Percentiles rank a stretch among this genome's conserved stretches.
Evolutionary conservation across 2,329 filamentous ascomycete species (phyloP).

Genomic region (Elsinoe batatas): DNA sequence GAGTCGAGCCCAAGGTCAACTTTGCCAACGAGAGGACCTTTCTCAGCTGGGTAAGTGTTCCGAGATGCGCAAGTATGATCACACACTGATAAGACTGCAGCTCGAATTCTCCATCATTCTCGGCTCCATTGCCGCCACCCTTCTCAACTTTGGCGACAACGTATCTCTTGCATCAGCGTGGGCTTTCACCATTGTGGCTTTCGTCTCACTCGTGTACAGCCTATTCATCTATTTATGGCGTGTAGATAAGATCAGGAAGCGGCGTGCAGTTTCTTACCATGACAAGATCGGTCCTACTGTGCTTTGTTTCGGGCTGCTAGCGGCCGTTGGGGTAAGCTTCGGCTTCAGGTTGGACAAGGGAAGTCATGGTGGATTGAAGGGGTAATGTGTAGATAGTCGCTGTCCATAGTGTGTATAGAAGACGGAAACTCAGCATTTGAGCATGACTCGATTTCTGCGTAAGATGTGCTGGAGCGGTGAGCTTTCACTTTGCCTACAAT

Average conservation of each 20-base stretch:
- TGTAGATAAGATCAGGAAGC: constrained; percentile 70
- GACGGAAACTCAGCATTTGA: too few relatives aligned
- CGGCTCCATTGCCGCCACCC: constrained; percentile 71
- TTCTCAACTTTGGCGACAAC: constrained; percentile 67
- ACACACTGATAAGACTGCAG: constrained; percentile 31
- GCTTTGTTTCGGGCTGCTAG: constrained; percentile 63
- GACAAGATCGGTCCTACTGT: constrained; percentile 76
- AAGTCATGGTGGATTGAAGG: constrained; percentile 41
- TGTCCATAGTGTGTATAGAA: neutral
- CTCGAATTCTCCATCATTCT: constrained; percentile 96
- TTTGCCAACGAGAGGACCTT: constrained; percentile 96
- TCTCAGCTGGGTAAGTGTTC: constrained; percentile 66
- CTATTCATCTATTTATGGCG: constrained; percentile 81
- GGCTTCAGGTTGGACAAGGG: constrained; percentile 55
- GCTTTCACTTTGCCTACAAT: neutral
- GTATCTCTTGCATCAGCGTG: constrained; percentile 52
- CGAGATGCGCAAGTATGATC: neutral
- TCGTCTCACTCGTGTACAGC: constrained; percentile 70
- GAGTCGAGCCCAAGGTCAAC: constrained; percentile 95
- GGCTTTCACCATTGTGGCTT: constrained; percentile 72
- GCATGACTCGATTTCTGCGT: too few relatives aligned
- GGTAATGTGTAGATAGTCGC: constrained; percentile 13
- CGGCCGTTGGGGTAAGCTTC: constrained; percentile 69
- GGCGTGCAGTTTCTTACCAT: constrained; percentile 82
- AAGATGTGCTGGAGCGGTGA: neutral